phyloP scores from a whole-genome alignment of 805 yeast species.

The Cyberlindnera xylosilytica region DNA sequence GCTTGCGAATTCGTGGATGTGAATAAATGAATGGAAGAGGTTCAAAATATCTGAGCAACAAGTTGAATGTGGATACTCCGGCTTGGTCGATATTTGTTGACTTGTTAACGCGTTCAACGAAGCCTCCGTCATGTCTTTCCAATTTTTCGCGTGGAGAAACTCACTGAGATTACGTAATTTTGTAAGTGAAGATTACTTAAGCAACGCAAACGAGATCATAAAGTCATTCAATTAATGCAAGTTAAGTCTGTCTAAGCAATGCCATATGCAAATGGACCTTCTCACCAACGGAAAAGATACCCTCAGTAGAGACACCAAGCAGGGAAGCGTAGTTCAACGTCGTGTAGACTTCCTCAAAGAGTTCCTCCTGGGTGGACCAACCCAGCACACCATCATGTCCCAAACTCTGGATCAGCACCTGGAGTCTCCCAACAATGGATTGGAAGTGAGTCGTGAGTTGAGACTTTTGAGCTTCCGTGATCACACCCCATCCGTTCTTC shows the following conservation, averaged over 20 bases:
- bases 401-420: neutral
- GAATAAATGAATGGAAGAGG: too few species aligned
- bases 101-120: too few species aligned
- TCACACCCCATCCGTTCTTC: slow-evolving; percentile 6
- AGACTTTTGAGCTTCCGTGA: slow-evolving; percentile 2
- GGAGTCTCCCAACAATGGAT: neutral
- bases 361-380: slow-evolving; percentile 24
- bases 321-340: slow-evolving; percentile 2
- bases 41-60: too few species aligned
- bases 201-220: slow-evolving; percentile 1
- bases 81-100: too few species aligned
- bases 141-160: too few species aligned
- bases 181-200: neutral
- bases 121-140: too few species aligned
- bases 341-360: slow-evolving; percentile 15
- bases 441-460: slow-evolving; percentile 3
- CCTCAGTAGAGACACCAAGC: neutral
- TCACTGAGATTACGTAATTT: neutral
- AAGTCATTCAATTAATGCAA: neutral
- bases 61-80: too few species aligned
- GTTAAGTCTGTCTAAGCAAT: slow-evolving; percentile 1
- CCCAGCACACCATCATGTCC: slow-evolving; percentile 19
- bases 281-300: neutral
- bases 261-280: slow-evolving; percentile 6
- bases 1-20: too few species aligned